These are phyloP conservation scores for Thielaviopsis musarum DNA, from an alignment of 2,329 filamentous ascomycete genomes.

Conservation along the genomic window DNA sequence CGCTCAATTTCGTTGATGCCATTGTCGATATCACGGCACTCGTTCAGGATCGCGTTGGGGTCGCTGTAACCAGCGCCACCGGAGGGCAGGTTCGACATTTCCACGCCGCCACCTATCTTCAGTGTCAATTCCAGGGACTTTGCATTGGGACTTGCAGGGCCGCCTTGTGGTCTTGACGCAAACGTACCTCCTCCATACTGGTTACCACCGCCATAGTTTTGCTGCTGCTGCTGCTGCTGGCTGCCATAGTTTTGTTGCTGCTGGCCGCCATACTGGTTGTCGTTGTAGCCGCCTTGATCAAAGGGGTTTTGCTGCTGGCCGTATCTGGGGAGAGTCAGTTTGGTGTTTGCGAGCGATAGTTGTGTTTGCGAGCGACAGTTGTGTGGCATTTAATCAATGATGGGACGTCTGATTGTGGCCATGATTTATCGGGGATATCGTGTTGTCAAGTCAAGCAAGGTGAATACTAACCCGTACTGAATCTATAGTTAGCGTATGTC, in stretches of 20 bases:
- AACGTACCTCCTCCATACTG: constrained; percentile 10
- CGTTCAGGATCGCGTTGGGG: constrained; percentile 66
- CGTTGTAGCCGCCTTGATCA: constrained; percentile 32
- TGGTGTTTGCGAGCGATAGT: background rate
- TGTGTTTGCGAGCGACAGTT: background rate
- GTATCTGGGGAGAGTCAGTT: constrained; percentile 27
- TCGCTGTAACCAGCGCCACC: constrained; percentile 24
- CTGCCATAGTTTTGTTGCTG: constrained; percentile 25
- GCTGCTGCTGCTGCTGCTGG: constrained; percentile 14
- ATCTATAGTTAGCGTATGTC: background rate
- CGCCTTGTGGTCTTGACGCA: constrained; percentile 5
- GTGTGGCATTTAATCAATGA: background rate
- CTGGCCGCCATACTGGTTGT: constrained; percentile 18
- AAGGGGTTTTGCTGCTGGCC: constrained; percentile 37
- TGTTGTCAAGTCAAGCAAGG: background rate
- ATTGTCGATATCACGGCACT: constrained; percentile 64
- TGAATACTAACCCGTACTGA: constrained; percentile 38
- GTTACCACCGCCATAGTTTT: constrained; percentile 20
- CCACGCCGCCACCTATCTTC: constrained; percentile 12
- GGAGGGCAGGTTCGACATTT: constrained; percentile 13
- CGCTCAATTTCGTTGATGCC: constrained; percentile 59
- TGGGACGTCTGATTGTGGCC: background rate
- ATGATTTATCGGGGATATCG: too few species aligned
- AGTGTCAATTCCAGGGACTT: constrained; percentile 11
- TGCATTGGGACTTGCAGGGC: constrained; percentile 6